Evolutionary conservation across 2,329 filamentous ascomycete species (phyloP), one percentile per base, ranked within the genome.

Genomic region (Dactylonectria estremocensis): DNA sequence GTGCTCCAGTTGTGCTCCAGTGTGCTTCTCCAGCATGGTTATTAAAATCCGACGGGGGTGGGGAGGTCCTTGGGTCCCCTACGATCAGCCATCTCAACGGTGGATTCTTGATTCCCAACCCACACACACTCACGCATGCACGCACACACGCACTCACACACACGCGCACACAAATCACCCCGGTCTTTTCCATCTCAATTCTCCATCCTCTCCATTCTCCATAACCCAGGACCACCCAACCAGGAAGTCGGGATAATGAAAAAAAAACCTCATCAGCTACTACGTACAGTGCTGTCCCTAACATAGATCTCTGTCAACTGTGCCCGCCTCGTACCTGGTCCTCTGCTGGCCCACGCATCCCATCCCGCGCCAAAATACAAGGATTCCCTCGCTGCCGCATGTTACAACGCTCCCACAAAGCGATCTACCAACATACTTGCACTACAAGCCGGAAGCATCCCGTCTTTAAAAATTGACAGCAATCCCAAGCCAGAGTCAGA

Each of bases 221-320:
- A 55, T 55, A 22, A 35, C 45, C 63, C 63, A 35, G 52, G 63
- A 48, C 52, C 53, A 58, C 68, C 73, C 69, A 75, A 75, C 73
- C 73, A 75, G 68, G 52, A 50, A 45, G 37, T 53, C 61, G 50
- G 66, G 56, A 74, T 70, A 70, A n/a, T n/a, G n/a, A n/a, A 59
- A 62, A 67, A 72, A 70, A 72, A 66, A 71, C 60, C 61, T 70
- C 66, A 64, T 31, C 37, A 52, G 35, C 8, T 11, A 28, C 31
- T 33, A 46, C 37, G 14, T 52, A 8, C 49, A 33, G 24, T n/a
- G 24, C 49, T 52, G 24, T 31, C 18, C 33, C 50, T 28, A 28
- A 28, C 24, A 28, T 28, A 4, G 24, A 28, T 28, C 24, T 28
- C 24, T 28, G 24, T 28, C 7, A 28, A 28, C 24, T 28, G 24